Conservation (phyloP, 2,329 filamentous ascomycete species). For the Colletotrichum agaves region DNA sequence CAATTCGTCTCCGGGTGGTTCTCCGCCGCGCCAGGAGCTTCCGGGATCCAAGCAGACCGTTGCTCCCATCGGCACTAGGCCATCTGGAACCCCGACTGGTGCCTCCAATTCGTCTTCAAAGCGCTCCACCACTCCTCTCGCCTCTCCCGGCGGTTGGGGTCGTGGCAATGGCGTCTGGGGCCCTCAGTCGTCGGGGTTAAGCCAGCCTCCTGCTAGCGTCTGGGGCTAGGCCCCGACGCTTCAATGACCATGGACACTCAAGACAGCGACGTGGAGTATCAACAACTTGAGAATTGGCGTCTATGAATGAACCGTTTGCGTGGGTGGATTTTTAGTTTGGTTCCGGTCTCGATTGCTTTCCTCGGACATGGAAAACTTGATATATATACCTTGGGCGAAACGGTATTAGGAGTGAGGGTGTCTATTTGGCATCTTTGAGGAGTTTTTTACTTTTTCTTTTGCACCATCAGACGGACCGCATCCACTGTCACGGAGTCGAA, state of each 20-base stretch:
- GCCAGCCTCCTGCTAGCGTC: conserved; percentile 85
- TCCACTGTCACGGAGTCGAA: conserved; percentile 36
- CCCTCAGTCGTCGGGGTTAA: conserved; percentile 76
- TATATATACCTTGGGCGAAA: conserved; percentile 39
- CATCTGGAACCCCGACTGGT: conserved; percentile 66
- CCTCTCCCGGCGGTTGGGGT: conserved; percentile 89
- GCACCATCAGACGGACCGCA: conserved; percentile 35
- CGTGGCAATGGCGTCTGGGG: conserved; percentile 87
- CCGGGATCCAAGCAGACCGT: conserved; percentile 72
- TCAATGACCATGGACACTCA: neutral
- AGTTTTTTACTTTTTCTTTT: conserved; percentile 36
- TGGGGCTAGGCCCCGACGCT: conserved; percentile 74
- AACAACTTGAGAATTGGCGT: conserved; percentile 8
- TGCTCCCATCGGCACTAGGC: conserved; percentile 93
- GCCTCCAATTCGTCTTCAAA: conserved; percentile 67
- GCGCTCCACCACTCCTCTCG: conserved; percentile 87
- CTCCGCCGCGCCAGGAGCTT: conserved; percentile 77
- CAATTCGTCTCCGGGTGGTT: conserved; percentile 84
- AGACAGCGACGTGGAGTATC: conserved; percentile 13
- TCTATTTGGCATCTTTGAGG: conserved; percentile 36
- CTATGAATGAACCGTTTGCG: conserved; percentile 16
- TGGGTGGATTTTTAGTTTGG: conserved; percentile 31
- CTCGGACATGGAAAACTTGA: conserved; percentile 37
- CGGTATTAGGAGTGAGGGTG: conserved; percentile 38
- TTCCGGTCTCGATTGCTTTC: conserved; percentile 35